Percentiles rank a stretch among this genome's conserved stretches.
phyloP scores from a whole-genome alignment of 108 stramenopile species.

The Hondaea fermentalgiana region DNA sequence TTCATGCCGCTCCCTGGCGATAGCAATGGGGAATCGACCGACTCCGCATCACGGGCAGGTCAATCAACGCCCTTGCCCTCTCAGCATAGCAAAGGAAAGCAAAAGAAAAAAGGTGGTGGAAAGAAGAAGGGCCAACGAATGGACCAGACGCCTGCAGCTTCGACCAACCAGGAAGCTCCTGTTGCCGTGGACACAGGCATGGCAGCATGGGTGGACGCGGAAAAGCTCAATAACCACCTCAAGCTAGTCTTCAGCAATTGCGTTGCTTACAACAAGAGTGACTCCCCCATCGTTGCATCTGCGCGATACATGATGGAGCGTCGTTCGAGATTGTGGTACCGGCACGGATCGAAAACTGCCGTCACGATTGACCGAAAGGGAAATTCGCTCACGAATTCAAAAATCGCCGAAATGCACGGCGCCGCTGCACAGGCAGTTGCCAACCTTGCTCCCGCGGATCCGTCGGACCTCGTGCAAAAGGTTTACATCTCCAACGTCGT shows the following conservation, averaged over 20 bases:
- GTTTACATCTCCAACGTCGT: neutral
- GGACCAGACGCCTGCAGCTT: no score
- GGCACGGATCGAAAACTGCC: neutral
- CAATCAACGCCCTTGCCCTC: no score
- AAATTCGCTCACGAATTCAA: neutral
- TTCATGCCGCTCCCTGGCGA: neutral
- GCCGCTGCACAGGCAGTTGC: neutral
- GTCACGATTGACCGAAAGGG: neutral
- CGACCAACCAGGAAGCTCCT: no score
- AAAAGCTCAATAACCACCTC: neutral
- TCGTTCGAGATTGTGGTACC: neutral
- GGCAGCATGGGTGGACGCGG: neutral
- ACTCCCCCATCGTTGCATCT: neutral
- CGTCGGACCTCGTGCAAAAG: neutral
- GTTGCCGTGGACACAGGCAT: neutral
- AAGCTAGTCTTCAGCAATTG: slow-evolving; percentile 16
- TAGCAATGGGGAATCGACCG: no score
- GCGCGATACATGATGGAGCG: neutral
- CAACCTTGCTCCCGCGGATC: neutral
- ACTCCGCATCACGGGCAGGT: no score
- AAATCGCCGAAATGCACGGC: neutral
- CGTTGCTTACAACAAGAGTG: neutral
- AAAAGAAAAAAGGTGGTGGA: neutral
- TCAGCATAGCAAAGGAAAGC: neutral
- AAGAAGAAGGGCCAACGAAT: no score